Conservation (phyloP, 768 basidiomycete species). For the Naganishia vaughanmartiniae region DNA sequence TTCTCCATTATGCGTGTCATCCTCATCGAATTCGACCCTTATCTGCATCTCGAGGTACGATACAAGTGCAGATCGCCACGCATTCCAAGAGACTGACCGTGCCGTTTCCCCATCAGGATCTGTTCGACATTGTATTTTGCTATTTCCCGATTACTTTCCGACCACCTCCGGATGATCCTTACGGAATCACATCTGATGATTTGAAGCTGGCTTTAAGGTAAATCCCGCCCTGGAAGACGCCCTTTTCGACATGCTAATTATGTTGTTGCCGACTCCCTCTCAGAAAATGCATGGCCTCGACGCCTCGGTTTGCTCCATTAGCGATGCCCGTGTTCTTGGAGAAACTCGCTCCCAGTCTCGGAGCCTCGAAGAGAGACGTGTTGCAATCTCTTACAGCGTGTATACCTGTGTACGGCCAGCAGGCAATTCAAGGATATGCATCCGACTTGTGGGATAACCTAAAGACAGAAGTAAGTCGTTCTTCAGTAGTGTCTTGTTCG, state of each 20-base stretch:
- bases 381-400: conserved; percentile 72
- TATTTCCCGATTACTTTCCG: conserved; percentile 98
- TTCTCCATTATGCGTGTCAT: conserved; percentile 86
- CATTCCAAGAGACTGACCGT: conserved; percentile 2
- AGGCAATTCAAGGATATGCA: conserved; percentile 62
- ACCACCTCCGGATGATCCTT: conserved; percentile 89
- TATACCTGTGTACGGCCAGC: conserved; percentile 78
- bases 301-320: conserved; percentile 74
- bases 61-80: background rate
- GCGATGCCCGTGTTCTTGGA: conserved; percentile 87
- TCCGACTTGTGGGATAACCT: conserved; percentile 83
- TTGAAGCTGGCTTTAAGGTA: conserved; percentile 63
- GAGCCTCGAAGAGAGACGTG: conserved; percentile 82
- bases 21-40: conserved; percentile 80
- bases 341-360: conserved; percentile 79
- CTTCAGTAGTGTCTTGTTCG: too few relatives aligned
- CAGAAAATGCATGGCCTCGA: conserved; percentile 69
- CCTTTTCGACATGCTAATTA: background rate
- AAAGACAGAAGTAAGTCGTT: conserved; percentile 71
- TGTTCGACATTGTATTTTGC: conserved; percentile 94
- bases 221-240: background rate
- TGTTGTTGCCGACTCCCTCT: conserved; percentile 39
- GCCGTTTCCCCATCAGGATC: conserved; percentile 58
- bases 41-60: conserved; percentile 71
- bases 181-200: conserved; percentile 84